Percentiles rank a stretch among this genome's conserved stretches.
Evolutionary conservation across 306 rosid species (phyloP).

Genomic region (Cicer chorassanicum): DNA sequence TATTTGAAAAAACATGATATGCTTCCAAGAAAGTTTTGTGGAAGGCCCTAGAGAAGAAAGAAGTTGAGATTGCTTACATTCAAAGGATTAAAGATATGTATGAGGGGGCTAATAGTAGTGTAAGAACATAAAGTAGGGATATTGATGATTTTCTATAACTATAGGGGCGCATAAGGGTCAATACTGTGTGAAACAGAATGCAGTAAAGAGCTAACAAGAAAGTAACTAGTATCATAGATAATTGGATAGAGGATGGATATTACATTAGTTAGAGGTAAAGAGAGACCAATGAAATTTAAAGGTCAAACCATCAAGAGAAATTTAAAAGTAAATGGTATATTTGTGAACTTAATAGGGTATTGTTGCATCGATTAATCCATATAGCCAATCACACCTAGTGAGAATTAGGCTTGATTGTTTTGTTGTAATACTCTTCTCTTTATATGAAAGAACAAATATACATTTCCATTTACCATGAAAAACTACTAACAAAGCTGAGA

Average conservation of each 20-base stretch:
- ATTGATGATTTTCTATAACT: neutral
- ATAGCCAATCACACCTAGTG: neutral
- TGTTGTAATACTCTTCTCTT: neutral
- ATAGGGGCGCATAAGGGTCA: neutral
- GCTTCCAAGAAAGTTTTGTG: neutral
- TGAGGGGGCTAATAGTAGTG: neutral
- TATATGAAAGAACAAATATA: constrained; percentile 20
- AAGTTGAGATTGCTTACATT: neutral
- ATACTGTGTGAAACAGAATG: constrained; percentile 4
- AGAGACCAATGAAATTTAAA: neutral
- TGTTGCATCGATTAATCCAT: neutral
- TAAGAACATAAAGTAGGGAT: neutral
- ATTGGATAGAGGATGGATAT: neutral
- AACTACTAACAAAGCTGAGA: constrained; percentile 22
- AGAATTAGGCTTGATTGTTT: neutral
- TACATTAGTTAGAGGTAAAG: neutral
- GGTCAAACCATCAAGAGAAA: neutral
- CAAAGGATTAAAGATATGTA: neutral
- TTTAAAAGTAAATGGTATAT: constrained; percentile 1
- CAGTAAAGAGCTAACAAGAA: neutral
- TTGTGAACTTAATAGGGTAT: neutral
- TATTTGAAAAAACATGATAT: neutral
- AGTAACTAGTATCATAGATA: neutral
- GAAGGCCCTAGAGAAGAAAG: constrained; percentile 7
- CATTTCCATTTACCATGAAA: constrained; percentile 20